Evolutionary conservation across 2,329 filamentous ascomycete species (phyloP).

Genomic region (Monosporascus sp.): DNA sequence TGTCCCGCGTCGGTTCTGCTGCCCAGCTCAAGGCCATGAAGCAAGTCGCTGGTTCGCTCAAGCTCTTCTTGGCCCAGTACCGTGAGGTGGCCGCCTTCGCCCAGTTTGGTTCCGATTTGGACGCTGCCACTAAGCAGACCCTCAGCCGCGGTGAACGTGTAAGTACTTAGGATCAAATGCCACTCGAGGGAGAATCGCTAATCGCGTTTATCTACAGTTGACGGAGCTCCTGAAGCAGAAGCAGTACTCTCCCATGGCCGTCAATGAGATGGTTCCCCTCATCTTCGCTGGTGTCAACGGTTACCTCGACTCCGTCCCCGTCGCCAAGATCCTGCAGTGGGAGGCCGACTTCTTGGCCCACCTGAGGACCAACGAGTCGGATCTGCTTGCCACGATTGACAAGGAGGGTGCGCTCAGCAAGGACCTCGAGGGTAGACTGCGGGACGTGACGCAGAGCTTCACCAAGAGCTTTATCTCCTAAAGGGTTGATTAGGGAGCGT

Average conservation of each 20-base stretch:
- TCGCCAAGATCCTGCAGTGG: slow-evolving; percentile 87
- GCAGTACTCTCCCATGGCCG: slow-evolving; percentile 97
- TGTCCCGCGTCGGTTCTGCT: slow-evolving; percentile 98
- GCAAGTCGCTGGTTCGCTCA: slow-evolving; percentile 98
- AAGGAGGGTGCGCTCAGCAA: slow-evolving; percentile 96
- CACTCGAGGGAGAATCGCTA: slow-evolving; percentile 7
- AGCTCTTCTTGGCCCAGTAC: slow-evolving; percentile 99
- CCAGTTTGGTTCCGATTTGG: slow-evolving; percentile 99
- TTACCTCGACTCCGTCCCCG: slow-evolving; percentile 81
- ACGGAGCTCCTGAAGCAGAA: slow-evolving; percentile 99
- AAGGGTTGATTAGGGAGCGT: slow-evolving; percentile 31
- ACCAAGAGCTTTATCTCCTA: slow-evolving; percentile 84
- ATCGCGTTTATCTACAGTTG: slow-evolving; percentile 43
- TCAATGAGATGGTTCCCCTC: slow-evolving; percentile 99
- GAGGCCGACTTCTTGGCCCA: slow-evolving; percentile 91
- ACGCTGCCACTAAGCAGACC: slow-evolving; percentile 98
- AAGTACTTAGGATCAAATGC: slow-evolving; percentile 35
- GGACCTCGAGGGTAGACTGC: slow-evolving; percentile 79
- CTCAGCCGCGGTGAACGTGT: slow-evolving; percentile 96
- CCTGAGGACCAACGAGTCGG: slow-evolving; percentile 84
- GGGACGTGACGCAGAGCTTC: slow-evolving; percentile 72
- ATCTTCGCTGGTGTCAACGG: slow-evolving; percentile 99
- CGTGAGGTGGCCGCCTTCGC: slow-evolving; percentile 99
- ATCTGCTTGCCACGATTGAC: slow-evolving; percentile 79
- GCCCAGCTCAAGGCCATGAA: slow-evolving; percentile 99